Evolutionary conservation across 805 yeast species (phyloP).

Genomic region (Metschnikowia arizonensis): DNA sequence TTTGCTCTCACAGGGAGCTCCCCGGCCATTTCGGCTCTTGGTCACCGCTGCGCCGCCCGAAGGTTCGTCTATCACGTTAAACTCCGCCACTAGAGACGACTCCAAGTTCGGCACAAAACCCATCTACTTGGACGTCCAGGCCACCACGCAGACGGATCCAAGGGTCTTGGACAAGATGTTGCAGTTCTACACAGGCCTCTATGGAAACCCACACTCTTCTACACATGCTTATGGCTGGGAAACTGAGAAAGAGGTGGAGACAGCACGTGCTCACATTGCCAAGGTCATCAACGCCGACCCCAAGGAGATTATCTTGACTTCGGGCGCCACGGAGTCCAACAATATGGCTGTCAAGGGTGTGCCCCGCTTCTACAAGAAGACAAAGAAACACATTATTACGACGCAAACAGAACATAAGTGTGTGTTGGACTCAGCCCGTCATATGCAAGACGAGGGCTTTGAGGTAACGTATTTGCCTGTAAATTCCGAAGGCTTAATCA

Average conservation of each 20-base stretch:
- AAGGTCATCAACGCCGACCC: constrained; percentile 86
- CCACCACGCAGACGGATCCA: constrained; percentile 98
- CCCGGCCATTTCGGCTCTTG: background rate
- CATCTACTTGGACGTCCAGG: constrained; percentile 94
- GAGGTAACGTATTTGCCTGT: constrained; percentile 94
- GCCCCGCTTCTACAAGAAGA: constrained; percentile 83
- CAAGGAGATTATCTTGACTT: constrained; percentile 92
- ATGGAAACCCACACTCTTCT: constrained; percentile 96
- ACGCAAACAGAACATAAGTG: constrained; percentile 98
- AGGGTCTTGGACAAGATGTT: constrained; percentile 88
- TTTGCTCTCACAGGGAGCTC: background rate
- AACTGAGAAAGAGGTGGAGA: constrained; percentile 86
- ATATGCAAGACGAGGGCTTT: constrained; percentile 93
- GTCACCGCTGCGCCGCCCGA: constrained; percentile 35
- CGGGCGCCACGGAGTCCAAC: constrained; percentile 97
- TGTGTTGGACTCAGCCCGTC: constrained; percentile 94
- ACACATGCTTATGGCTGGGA: constrained; percentile 99
- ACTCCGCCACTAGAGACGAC: constrained; percentile 43
- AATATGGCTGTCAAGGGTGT: constrained; percentile 95
- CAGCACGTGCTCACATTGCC: constrained; percentile 80
- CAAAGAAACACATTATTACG: constrained; percentile 91
- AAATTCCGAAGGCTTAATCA: constrained; percentile 70
- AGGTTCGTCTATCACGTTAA: constrained; percentile 45
- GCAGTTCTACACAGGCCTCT: constrained; percentile 82
- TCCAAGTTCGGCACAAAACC: constrained; percentile 70